These are phyloP conservation scores for Amaranthus cruentus DNA, from an alignment of 148 eudicot species.

Conservation along the genomic window DNA sequence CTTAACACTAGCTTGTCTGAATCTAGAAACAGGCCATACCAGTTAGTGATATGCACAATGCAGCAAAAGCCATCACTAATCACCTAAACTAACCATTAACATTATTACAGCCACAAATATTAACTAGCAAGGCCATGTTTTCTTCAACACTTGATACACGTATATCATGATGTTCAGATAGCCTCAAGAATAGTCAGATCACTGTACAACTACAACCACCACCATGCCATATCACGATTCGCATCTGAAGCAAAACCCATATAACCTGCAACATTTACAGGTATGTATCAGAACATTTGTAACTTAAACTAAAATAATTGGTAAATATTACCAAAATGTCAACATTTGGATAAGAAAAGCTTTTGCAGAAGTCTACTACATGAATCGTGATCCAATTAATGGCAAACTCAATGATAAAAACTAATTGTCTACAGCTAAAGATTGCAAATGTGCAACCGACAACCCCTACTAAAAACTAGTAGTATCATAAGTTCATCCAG, in stretches of 20 bases:
- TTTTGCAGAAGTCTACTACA: no score
- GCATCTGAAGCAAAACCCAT: not conserved
- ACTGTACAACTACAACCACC: conserved; percentile 28
- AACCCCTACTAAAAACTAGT: not conserved
- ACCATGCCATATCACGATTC: not conserved
- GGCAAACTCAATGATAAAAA: not conserved
- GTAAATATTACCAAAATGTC: not conserved
- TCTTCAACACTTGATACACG: not conserved
- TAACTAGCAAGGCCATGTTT: conserved; percentile 14
- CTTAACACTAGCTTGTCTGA: not conserved
- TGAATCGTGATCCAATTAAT: no score
- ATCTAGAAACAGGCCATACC: not conserved
- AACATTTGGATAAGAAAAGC: not conserved
- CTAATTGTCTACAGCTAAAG: not conserved
- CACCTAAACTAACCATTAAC: conserved; percentile 11
- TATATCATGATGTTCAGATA: conserved; percentile 6
- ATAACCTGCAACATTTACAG: conserved; percentile 1
- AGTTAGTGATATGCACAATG: conserved; percentile 19
- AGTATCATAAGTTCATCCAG: not conserved
- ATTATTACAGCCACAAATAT: conserved; percentile 11
- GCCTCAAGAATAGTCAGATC: conserved; percentile 30
- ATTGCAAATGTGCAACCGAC: not conserved
- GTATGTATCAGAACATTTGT: not conserved
- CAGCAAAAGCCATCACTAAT: conserved; percentile 16
- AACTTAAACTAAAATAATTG: not conserved